Conservation (phyloP, 2,329 filamentous ascomycete genomes). For the Biscogniauxia marginata region DNA sequence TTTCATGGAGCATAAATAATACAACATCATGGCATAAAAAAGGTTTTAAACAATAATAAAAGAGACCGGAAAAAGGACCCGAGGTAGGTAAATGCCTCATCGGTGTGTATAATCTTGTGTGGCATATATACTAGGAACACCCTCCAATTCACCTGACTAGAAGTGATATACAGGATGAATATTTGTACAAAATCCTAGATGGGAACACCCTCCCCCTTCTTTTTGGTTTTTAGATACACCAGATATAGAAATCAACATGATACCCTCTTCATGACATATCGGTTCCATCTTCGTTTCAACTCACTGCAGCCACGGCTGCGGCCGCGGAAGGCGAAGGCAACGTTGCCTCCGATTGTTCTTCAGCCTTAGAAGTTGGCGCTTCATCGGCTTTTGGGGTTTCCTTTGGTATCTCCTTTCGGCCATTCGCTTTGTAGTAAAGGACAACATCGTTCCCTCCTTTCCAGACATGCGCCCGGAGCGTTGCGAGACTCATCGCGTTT, state of each 20-base stretch:
- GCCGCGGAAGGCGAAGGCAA: constrained; percentile 7
- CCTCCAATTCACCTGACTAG: not conserved
- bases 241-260: constrained; percentile 28
- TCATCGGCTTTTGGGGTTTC: constrained; percentile 28
- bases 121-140: not conserved
- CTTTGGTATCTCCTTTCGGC: constrained; percentile 63
- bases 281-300: constrained; percentile 1
- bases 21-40: not conserved
- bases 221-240: constrained; percentile 14
- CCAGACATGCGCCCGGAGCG: constrained; percentile 89
- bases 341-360: constrained; percentile 18
- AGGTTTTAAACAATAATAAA: not conserved
- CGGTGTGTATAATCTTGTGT: not conserved
- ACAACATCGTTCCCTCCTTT: constrained; percentile 91
- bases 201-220: constrained; percentile 3
- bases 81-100: not conserved
- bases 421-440: constrained; percentile 88
- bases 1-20: not conserved
- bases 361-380: not conserved
- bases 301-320: constrained; percentile 13
- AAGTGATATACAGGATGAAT: not conserved
- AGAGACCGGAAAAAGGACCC: not conserved
- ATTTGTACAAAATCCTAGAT: constrained; percentile 15
- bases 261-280: constrained; percentile 23
- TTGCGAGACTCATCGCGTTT: constrained; percentile 88